Evolutionary conservation across 257 asterid genomes (phyloP).

Genomic region (Scutellaria barbata): DNA sequence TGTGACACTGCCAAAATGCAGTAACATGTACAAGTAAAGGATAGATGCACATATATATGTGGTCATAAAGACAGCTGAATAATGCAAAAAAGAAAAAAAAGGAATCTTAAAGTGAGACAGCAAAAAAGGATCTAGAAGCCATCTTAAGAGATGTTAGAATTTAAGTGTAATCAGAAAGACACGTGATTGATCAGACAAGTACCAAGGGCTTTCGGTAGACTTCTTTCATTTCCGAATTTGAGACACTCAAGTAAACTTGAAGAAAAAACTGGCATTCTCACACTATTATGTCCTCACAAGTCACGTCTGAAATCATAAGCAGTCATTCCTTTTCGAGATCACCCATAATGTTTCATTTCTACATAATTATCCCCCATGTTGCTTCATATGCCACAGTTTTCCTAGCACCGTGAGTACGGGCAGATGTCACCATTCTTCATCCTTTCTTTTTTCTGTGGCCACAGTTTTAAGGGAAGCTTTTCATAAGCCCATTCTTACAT

Average conservation of each 20-base stretch:
- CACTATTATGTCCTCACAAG: constrained; percentile 3
- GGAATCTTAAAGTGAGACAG: not conserved
- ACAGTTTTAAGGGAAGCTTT: not conserved
- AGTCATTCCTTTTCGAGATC: constrained; percentile 3
- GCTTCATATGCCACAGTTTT: constrained; percentile 26
- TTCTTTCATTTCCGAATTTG: too few relatives aligned
- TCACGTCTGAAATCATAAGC: not conserved
- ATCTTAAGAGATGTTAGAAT: constrained; percentile 1
- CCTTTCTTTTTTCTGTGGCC: not conserved
- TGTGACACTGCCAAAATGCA: not conserved
- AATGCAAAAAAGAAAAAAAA: not conserved
- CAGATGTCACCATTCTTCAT: not conserved
- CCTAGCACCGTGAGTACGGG: not conserved
- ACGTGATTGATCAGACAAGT: too few relatives aligned
- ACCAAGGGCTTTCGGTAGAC: too few relatives aligned
- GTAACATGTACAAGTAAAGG: constrained; percentile 19
- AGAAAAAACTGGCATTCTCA: not conserved
- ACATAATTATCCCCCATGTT: not conserved
- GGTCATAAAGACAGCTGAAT: not conserved
- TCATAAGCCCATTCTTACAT: not conserved
- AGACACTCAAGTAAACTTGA: constrained; percentile 20
- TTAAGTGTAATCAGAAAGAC: constrained; percentile 3
- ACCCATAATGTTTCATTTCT: not conserved
- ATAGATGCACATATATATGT: constrained; percentile 15
- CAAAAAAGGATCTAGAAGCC: not conserved